Evolutionary conservation across 106 monocot species (phyloP).

Genomic region (Allium fistulosum): DNA sequence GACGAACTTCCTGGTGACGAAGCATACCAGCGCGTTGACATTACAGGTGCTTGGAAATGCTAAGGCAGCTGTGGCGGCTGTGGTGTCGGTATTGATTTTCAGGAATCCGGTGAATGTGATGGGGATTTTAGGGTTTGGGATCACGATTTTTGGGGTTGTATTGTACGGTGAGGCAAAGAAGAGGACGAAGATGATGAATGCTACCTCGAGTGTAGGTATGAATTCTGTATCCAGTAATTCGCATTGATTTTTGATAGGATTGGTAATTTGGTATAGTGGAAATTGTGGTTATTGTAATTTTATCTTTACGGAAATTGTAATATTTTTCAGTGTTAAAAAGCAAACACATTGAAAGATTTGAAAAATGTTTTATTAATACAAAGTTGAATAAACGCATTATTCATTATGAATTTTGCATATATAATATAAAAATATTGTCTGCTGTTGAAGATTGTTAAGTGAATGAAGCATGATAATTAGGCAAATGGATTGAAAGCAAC

Average conservation of each 20-base stretch:
- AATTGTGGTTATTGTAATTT: too few species aligned
- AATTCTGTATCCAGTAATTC: not conserved
- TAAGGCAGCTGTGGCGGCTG: constrained; percentile 36
- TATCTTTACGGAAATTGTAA: too few species aligned
- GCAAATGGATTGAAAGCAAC: too few species aligned
- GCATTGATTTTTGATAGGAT: not conserved
- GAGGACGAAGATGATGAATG: constrained; percentile 5
- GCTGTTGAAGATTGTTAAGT: too few species aligned
- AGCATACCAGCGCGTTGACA: constrained; percentile 36
- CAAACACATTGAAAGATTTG: too few species aligned
- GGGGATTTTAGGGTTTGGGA: constrained; percentile 29
- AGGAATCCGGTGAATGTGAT: constrained; percentile 33
- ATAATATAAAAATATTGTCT: too few species aligned
- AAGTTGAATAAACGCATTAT: too few species aligned
- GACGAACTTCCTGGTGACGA: constrained; percentile 37
- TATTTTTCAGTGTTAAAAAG: too few species aligned
- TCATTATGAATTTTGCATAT: too few species aligned
- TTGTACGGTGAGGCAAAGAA: constrained; percentile 40
- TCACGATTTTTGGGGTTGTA: constrained; percentile 28
- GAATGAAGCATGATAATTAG: too few species aligned
- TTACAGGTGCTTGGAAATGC: constrained; percentile 40
- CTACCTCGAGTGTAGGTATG: not conserved
- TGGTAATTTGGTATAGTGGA: too few species aligned
- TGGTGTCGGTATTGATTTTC: constrained; percentile 35
- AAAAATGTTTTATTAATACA: too few species aligned